These are phyloP conservation scores for Phytophthora colocasiae DNA, from an alignment of 352 stramenopile species.

Conservation along the genomic window DNA sequence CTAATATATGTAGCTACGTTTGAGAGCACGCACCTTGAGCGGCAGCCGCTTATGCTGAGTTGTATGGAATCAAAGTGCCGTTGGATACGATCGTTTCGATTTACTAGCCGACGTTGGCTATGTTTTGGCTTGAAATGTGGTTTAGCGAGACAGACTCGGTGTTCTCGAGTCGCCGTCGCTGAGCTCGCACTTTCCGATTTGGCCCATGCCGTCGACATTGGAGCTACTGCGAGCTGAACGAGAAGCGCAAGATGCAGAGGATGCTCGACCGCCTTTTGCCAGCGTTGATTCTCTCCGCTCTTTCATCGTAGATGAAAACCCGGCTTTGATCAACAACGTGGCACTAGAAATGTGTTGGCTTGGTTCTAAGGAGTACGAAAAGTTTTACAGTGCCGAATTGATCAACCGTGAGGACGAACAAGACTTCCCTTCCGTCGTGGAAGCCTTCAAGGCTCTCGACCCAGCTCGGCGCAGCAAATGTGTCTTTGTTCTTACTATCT, in stretches of 20 bases:
- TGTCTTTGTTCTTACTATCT: conserved; percentile 1
- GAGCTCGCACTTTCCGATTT: background rate
- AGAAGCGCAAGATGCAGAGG: conserved; percentile 1
- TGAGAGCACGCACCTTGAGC: too few species aligned
- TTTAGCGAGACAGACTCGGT: background rate
- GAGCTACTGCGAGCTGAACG: conserved; percentile 4
- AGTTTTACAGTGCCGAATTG: background rate
- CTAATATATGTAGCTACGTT: too few species aligned
- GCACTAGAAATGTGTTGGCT: conserved; percentile 6
- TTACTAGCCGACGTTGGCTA: too few species aligned
- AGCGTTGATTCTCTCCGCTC: background rate
- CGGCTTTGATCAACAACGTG: background rate
- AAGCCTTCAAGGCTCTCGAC: background rate
- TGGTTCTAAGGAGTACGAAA: background rate
- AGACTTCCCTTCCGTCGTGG: background rate
- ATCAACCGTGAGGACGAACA: conserved; percentile 1
- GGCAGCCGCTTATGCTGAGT: too few species aligned
- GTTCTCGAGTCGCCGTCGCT: background rate
- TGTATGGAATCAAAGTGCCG: too few species aligned
- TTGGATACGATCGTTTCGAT: too few species aligned
- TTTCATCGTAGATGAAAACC: background rate
- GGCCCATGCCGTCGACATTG: background rate
- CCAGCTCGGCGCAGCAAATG: background rate
- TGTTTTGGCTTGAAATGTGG: too few species aligned
- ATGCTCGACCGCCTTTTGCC: background rate